These are phyloP conservation scores for Monsonia emarginata DNA, from an alignment of 441 rosid species.

Conservation along the genomic window DNA sequence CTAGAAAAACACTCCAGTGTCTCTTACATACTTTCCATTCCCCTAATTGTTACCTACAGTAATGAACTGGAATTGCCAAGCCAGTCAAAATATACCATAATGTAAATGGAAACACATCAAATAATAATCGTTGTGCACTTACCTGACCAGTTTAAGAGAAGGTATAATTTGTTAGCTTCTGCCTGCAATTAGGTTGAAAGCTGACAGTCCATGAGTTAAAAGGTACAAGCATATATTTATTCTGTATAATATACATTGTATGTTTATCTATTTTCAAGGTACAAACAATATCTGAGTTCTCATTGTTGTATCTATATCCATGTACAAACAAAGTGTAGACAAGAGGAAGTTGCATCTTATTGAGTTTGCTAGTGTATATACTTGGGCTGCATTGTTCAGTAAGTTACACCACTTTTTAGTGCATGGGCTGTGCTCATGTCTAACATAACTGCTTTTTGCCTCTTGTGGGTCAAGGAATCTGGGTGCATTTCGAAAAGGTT, in stretches of 20 bases:
- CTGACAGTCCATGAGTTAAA: neutral
- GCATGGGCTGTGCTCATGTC: neutral
- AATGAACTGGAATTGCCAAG: neutral
- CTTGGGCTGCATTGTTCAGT: neutral
- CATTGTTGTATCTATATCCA: neutral
- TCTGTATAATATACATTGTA: neutral
- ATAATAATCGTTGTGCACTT: neutral
- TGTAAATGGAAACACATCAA: neutral
- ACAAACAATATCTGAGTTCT: neutral
- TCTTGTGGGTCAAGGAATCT: neutral
- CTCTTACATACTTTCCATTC: neutral
- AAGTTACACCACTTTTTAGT: neutral
- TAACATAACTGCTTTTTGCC: neutral
- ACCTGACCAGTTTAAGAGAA: neutral
- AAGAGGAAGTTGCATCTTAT: neutral
- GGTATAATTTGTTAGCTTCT: neutral
- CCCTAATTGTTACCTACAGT: neutral
- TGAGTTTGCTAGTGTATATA: neutral
- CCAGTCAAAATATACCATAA: neutral
- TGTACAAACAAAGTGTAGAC: neutral
- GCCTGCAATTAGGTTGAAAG: neutral
- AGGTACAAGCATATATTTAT: neutral
- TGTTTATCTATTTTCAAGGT: neutral
- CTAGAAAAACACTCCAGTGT: neutral
- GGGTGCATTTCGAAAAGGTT: neutral